Base-by-base conservation (phyloP, 2,329 filamentous ascomycete genomes). In the Ascosphaera apis region DNA sequence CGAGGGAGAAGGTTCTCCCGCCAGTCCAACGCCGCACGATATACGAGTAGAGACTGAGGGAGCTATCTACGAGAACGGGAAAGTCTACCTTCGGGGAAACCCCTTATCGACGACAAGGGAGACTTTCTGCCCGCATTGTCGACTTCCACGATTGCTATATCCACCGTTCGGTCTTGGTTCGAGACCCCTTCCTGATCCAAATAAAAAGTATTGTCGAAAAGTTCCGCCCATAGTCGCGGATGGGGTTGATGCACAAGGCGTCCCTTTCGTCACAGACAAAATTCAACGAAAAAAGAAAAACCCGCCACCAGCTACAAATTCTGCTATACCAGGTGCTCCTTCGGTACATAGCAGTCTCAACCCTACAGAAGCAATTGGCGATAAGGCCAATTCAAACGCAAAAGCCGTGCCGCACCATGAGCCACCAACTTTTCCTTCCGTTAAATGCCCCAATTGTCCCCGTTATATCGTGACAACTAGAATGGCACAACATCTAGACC, bases 171-270 rank as follows among this genome's bases (percentile, higher is more conserved):
- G 66, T 15, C 55, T 57, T 37, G 63, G 64, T 15, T 58, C 63
- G 39, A 51, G 55, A 40, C 51, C 55, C 30, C 51, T 53, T 13
- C 63, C 64, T 35, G 59, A 65, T 45, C 61, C 66, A 1, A 53
- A 58, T 36, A 55, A 53, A 31, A 60, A 67, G 44, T 74, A 73
- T 50, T 74, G 69, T 52, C 63, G 65, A 46, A 61, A 65, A 34
- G 65, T 66, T 39, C 69, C 69, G 3, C 65, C 67, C 56, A 63
- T 69, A 33, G 61, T 60, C 38, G 53, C 63, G 40, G 58, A 64
- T 11, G 68, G 68, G 27, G 65, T 71, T 47, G 69, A 74, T 45
- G 68, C 73, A 36, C 71, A 73, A 47, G 69, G 68, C 41, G 71
- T 57, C 37, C 50, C 51, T 13, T 58, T 57, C 38, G 53, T 55